phyloP scores from a whole-genome alignment of 257 asterid genomes.

The Nicotiana attenuata region DNA sequence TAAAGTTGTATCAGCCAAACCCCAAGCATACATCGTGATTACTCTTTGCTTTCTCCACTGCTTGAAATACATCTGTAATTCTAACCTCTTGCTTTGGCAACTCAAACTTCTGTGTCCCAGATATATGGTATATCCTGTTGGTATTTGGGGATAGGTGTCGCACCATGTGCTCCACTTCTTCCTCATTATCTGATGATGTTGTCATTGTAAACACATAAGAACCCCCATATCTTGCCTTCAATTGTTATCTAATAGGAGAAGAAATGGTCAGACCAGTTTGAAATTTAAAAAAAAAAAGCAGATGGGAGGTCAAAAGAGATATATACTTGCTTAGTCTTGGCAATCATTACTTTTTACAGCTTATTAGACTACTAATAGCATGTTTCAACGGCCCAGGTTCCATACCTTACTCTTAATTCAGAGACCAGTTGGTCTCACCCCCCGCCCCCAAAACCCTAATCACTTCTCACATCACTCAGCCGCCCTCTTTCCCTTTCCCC shows the following conservation, averaged over 20 bases:
- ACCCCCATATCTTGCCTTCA: constrained; percentile 93
- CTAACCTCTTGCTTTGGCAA: constrained; percentile 72
- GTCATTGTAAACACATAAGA: constrained; percentile 90
- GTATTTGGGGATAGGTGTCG: constrained; percentile 58
- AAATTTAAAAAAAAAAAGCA: background rate
- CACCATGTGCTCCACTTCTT: constrained; percentile 68
- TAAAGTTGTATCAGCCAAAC: constrained; percentile 82
- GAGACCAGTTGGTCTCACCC: no score
- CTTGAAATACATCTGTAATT: constrained; percentile 75
- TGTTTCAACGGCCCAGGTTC: no score
- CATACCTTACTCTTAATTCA: no score
- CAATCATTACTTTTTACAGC: background rate
- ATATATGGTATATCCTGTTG: constrained; percentile 69
- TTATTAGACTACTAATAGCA: no score
- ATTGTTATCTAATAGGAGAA: constrained; percentile 33
- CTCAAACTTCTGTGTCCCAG: constrained; percentile 93
- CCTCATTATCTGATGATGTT: constrained; percentile 61
- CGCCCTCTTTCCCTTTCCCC: no score
- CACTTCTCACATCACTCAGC: no score
- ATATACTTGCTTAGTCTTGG: background rate
- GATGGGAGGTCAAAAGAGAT: background rate
- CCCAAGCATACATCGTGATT: constrained; percentile 90
- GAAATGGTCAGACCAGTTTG: background rate
- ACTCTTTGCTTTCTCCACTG: constrained; percentile 81
- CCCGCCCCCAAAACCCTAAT: no score